These are phyloP conservation scores for Aurinia saxatilis DNA, from an alignment of 345 rosid genomes.

Conservation along the genomic window DNA sequence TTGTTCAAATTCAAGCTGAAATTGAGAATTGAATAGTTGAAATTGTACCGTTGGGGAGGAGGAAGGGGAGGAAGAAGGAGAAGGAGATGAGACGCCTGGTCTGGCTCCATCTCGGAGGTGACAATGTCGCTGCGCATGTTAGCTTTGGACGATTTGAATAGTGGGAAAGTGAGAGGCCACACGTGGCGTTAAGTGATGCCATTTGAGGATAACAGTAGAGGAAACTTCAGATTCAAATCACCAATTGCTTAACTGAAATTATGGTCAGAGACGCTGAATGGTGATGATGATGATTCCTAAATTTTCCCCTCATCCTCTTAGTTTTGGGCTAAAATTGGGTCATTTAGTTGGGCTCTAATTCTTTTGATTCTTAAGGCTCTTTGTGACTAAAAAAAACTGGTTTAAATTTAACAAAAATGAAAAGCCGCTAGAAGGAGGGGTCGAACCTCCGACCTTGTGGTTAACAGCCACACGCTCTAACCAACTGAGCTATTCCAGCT, in stretches of 20 bases:
- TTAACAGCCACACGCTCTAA: slow-evolving; percentile 82
- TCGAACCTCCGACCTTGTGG: slow-evolving; percentile 86
- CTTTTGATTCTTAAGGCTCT: too few species aligned
- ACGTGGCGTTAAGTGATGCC: slow-evolving; percentile 19
- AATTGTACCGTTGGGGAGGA: slow-evolving; percentile 37
- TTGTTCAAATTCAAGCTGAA: neutral
- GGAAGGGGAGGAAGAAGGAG: slow-evolving; percentile 44
- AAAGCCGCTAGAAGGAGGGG: slow-evolving; percentile 47
- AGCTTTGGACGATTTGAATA: slow-evolving; percentile 1
- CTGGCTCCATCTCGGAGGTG: slow-evolving; percentile 33
- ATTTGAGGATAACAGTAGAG: too few species aligned
- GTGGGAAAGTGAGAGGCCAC: slow-evolving; percentile 1
- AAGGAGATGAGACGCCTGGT: slow-evolving; percentile 57
- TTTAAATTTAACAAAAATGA: too few species aligned
- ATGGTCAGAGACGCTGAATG: too few species aligned
- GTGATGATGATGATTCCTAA: too few species aligned
- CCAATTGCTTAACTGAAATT: too few species aligned
- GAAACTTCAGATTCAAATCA: too few species aligned
- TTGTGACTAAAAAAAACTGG: too few species aligned
- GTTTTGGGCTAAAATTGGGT: too few species aligned
- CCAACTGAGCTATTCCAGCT: slow-evolving; percentile 83
- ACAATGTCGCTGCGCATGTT: slow-evolving; percentile 23
- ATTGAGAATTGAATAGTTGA: neutral
- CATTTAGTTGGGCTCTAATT: too few species aligned
- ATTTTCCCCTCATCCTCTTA: too few species aligned